These are phyloP conservation scores for Gracilaria gracilis DNA, from an alignment of 23 red algal genomes.

Conservation along the genomic window DNA sequence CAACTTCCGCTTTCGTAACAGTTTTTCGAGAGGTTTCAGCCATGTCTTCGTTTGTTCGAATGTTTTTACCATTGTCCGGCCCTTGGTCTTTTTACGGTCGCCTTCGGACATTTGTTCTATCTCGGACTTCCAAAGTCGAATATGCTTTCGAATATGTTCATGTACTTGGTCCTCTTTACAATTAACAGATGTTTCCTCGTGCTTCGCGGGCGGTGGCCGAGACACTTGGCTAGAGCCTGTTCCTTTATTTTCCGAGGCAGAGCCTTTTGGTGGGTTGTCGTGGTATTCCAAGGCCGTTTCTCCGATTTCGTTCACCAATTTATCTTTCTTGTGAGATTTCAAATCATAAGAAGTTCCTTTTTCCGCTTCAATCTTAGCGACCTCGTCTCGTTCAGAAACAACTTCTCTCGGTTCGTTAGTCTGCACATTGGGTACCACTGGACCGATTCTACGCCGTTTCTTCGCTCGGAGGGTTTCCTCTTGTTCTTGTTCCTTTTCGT, in stretches of 20 bases:
- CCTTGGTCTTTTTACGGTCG: constrained; percentile 55
- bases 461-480: background rate
- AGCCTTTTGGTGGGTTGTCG: background rate
- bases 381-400: background rate
- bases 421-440: background rate
- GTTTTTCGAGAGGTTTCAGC: constrained; percentile 62
- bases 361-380: background rate
- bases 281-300: background rate
- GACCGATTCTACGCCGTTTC: background rate
- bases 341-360: background rate
- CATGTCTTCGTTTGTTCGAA: constrained; percentile 70
- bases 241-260: background rate
- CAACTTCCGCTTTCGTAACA: constrained; percentile 59
- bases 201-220: background rate
- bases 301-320: background rate
- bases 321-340: background rate
- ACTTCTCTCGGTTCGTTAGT: background rate
- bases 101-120: constrained; percentile 51
- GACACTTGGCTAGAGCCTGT: background rate
- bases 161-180: constrained; percentile 9
- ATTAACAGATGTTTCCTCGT: background rate
- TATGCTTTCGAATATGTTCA: constrained; percentile 46
- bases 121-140: constrained; percentile 58
- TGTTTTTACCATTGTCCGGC: constrained; percentile 24
- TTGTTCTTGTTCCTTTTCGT: background rate